Percentiles rank a stretch among this genome's conserved stretches.
Conservation (phyloP, 306 rosid species). For the Quercus variabilis region DNA sequence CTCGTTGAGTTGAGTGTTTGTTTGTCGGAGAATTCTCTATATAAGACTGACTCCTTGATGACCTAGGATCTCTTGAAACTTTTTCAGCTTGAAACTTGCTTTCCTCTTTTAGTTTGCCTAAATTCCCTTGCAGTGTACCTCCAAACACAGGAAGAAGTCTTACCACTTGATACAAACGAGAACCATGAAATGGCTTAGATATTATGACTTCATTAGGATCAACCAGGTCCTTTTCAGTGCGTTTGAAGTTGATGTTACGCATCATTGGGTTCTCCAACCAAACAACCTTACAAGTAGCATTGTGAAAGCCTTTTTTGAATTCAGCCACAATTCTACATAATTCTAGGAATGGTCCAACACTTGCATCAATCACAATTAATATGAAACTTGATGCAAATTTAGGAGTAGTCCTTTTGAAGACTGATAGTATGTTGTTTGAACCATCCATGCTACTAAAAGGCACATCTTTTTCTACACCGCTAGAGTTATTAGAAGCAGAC, state of each 20-base stretch:
- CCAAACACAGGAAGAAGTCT: conserved; percentile 71
- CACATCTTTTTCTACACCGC: background rate
- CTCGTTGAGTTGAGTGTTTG: conserved; percentile 1
- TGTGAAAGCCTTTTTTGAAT: conserved; percentile 22
- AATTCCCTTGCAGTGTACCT: conserved; percentile 25
- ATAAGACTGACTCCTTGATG: conserved; percentile 3
- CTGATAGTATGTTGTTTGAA: conserved; percentile 9
- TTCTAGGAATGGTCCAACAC: conserved; percentile 19
- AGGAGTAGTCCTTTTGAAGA: conserved; percentile 23
- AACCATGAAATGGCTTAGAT: conserved; percentile 64
- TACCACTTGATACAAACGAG: conserved; percentile 40
- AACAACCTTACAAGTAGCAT: conserved; percentile 44
- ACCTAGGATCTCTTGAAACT: background rate
- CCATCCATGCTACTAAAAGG: conserved; percentile 19
- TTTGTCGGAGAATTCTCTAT: background rate
- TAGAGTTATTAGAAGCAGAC: conserved; percentile 14
- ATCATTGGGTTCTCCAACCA: conserved; percentile 55
- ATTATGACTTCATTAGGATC: conserved; percentile 43
- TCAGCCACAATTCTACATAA: conserved; percentile 15
- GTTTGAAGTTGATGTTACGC: conserved; percentile 1
- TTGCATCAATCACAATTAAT: conserved; percentile 32
- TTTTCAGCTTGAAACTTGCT: background rate
- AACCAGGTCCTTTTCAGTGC: conserved; percentile 9
- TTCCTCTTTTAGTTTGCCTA: background rate
- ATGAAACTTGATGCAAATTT: conserved; percentile 18